These are phyloP conservation scores for Cryptococcus sp. DNA, from an alignment of 1,284 basidiomycete genomes.

Conservation along the genomic window DNA sequence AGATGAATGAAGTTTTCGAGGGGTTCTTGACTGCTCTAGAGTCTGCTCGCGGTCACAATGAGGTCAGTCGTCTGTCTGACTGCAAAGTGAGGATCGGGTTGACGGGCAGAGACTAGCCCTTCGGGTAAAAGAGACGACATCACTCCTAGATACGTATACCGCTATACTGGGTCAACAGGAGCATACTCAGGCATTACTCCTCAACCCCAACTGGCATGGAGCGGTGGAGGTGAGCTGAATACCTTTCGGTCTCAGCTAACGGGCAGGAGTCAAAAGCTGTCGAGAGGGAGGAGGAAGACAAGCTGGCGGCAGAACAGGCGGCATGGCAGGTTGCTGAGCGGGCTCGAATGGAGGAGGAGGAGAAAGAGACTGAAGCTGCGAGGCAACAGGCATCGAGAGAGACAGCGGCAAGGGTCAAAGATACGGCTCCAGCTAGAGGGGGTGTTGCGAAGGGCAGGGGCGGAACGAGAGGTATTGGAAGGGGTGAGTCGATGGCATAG, in stretches of 20 bases:
- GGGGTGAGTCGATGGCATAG: conserved; percentile 15
- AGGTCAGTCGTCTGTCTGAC: conserved; percentile 30
- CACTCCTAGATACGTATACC: conserved; percentile 42
- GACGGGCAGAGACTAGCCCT: conserved; percentile 33
- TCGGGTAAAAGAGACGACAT: conserved; percentile 36
- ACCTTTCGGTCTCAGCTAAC: too few relatives aligned
- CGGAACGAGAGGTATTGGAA: conserved; percentile 3
- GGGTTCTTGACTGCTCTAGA: conserved; percentile 37
- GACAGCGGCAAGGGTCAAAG: conserved; percentile 8
- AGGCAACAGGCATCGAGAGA: conserved; percentile 6
- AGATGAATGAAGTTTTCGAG: conserved; percentile 45
- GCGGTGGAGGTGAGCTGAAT: conserved; percentile 35
- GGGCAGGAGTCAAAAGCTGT: background rate
- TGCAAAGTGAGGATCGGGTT: too few relatives aligned
- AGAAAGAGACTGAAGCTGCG: background rate
- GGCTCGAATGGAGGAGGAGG: conserved; percentile 9
- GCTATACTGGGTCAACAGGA: conserved; percentile 41
- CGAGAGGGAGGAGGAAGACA: conserved; percentile 8
- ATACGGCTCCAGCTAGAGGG: conserved; percentile 7
- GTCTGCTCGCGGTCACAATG: conserved; percentile 37
- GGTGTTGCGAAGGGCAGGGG: conserved; percentile 8
- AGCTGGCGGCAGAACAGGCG: conserved; percentile 24
- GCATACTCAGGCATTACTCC: conserved; percentile 38
- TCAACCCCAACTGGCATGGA: conserved; percentile 42
- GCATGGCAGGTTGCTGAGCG: conserved; percentile 17